Percentiles rank a stretch among this genome's conserved stretches.
Conservation (phyloP, 495 filamentous ascomycete species). For the Trichoderma gamsii region DNA sequence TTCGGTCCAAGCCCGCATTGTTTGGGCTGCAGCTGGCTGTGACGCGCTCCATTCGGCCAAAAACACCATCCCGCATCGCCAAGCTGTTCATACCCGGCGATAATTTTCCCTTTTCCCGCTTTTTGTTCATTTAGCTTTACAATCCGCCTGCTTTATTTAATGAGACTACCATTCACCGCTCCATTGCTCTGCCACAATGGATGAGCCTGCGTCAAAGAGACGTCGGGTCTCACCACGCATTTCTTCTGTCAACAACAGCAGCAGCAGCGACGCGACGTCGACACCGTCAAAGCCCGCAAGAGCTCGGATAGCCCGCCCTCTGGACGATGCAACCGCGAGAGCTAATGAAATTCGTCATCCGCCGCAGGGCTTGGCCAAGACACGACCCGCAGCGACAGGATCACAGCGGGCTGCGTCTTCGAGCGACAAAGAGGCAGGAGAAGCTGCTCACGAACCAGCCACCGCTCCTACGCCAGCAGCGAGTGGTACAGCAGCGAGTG, state of each 20-base stretch:
- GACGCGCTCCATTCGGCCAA: constrained; percentile 11
- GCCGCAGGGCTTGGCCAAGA: constrained; percentile 48
- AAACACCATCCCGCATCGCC: constrained; percentile 5
- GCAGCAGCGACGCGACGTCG: constrained; percentile 19
- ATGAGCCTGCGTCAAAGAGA: constrained; percentile 54
- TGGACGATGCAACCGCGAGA: constrained; percentile 61
- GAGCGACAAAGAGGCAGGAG: constrained; percentile 16
- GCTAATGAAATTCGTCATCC: constrained; percentile 59
- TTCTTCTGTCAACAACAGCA: constrained; percentile 29
- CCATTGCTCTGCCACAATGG: constrained; percentile 33
- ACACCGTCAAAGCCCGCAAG: constrained; percentile 5
- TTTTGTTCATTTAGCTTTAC: neutral
- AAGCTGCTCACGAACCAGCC: constrained; percentile 19
- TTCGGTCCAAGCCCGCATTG: constrained; percentile 7
- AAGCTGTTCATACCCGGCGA: neutral
- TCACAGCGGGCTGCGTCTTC: constrained; percentile 23
- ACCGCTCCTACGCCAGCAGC: constrained; percentile 22
- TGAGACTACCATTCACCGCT: neutral
- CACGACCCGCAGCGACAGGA: constrained; percentile 37
- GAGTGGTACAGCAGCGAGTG: constrained; percentile 24
- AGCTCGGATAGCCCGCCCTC: constrained; percentile 36
- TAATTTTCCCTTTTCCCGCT: neutral
- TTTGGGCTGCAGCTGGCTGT: constrained; percentile 5
- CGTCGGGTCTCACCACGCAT: constrained; percentile 52
- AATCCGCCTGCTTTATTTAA: neutral